These are phyloP conservation scores for Pestalotiopsis fici DNA, from an alignment of 2,329 filamentous ascomycete genomes.

Conservation along the genomic window DNA sequence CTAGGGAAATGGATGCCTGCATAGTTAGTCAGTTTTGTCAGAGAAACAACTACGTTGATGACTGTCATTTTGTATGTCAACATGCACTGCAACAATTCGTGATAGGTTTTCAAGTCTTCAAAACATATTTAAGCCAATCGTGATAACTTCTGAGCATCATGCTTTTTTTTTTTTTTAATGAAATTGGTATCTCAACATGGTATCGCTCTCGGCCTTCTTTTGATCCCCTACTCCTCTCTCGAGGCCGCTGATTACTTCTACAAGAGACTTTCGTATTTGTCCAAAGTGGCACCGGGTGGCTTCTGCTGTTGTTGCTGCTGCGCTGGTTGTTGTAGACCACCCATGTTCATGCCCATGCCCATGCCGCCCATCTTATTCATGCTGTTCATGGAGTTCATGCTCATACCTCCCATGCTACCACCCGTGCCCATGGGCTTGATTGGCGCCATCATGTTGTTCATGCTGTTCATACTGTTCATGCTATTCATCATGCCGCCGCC, in stretches of 20 bases:
- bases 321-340: conserved; percentile 24
- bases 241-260: conserved; percentile 25
- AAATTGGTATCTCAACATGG: neutral
- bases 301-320: conserved; percentile 44
- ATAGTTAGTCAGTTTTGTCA: too few relatives aligned
- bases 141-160: neutral
- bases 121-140: neutral
- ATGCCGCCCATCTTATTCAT: conserved; percentile 23
- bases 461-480: conserved; percentile 19
- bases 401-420: conserved; percentile 16
- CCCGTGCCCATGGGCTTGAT: conserved; percentile 21
- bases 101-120: neutral
- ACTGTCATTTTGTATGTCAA: neutral
- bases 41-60: too few relatives aligned
- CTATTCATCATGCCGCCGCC: conserved; percentile 18
- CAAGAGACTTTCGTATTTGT: conserved; percentile 69
- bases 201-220: neutral
- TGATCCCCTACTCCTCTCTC: neutral
- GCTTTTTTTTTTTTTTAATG: neutral
- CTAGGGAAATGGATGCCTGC: too few relatives aligned
- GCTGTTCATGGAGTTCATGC: conserved; percentile 18
- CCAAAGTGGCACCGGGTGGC: conserved; percentile 37
- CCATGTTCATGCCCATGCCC: conserved; percentile 28
- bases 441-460: conserved; percentile 25
- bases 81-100: too few relatives aligned